Evolutionary conservation across 208 protist species (phyloP).

Genomic region (Phytomonas sp.): DNA sequence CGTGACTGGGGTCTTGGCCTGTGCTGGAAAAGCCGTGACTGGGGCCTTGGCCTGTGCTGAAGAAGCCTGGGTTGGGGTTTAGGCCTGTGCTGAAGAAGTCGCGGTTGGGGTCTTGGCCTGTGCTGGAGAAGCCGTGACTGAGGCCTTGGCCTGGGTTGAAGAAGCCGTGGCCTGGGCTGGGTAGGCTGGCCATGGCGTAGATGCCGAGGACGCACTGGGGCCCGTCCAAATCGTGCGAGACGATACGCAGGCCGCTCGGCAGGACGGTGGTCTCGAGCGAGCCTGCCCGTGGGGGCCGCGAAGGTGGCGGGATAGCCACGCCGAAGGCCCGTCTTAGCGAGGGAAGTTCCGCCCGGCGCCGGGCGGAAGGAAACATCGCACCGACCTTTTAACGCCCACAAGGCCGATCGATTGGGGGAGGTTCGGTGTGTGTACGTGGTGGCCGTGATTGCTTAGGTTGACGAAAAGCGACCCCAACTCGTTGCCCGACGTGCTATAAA

Average conservation of each 20-base stretch:
- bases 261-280: constrained; percentile 61
- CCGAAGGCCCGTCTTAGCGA: background rate
- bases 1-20: too few species aligned
- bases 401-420: background rate
- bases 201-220: constrained; percentile 54
- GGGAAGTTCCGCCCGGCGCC: background rate
- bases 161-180: too few species aligned
- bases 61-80: too few species aligned
- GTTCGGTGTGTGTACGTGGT: background rate
- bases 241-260: constrained; percentile 61
- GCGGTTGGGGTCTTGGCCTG: too few species aligned
- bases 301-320: constrained; percentile 27
- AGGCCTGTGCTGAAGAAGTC: too few species aligned
- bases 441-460: background rate
- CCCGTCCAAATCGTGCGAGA: constrained; percentile 69
- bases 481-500: too few species aligned
- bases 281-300: constrained; percentile 31
- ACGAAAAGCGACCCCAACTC: background rate
- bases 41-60: too few species aligned
- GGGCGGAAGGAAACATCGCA: background rate
- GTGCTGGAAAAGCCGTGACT: too few species aligned
- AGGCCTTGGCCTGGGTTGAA: too few species aligned
- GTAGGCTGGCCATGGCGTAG: constrained; percentile 73
- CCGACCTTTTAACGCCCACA: background rate
- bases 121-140: too few species aligned